Conservation (phyloP, 139 green algal genomes). For the Desmodesmus armatus region DNA sequence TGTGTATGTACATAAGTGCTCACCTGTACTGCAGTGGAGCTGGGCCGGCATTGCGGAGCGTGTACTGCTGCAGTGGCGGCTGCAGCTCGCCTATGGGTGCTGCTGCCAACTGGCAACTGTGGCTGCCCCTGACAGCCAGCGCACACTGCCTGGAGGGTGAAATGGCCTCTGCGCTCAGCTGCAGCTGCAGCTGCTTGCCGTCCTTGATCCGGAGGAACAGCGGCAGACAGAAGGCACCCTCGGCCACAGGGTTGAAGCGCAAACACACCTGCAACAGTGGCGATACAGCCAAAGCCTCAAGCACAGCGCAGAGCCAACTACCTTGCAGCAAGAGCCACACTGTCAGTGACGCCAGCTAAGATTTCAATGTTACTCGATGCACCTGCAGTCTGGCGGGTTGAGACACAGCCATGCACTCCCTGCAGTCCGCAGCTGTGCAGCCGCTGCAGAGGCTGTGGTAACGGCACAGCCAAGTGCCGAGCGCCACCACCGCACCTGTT, state of each 20-base stretch:
- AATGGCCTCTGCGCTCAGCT: conserved; percentile 66
- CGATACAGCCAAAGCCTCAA: neutral
- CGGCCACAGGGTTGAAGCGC: conserved; percentile 36
- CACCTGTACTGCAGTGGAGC: conserved; percentile 51
- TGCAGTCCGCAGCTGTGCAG: neutral
- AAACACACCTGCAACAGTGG: conserved; percentile 30
- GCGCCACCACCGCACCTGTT: no score
- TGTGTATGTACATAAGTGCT: neutral
- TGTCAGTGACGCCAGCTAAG: no score
- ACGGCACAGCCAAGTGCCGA: no score
- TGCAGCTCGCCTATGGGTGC: conserved; percentile 65
- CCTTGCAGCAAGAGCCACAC: neutral
- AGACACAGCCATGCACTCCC: no score
- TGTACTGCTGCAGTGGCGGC: conserved; percentile 66
- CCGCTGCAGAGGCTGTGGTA: no score
- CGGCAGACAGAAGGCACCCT: conserved; percentile 66
- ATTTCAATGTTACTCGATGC: no score
- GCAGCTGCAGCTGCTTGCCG: conserved; percentile 73
- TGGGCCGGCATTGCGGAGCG: conserved; percentile 66
- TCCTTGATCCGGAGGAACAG: conserved; percentile 69
- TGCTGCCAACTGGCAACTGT: conserved; percentile 58
- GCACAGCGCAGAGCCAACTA: neutral
- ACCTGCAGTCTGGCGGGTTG: no score
- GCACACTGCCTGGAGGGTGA: conserved; percentile 45
- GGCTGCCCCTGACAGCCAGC: conserved; percentile 44